These are phyloP conservation scores for Epicoccum sorghinum DNA, from an alignment of 2,329 filamentous ascomycete genomes.

Conservation along the genomic window DNA sequence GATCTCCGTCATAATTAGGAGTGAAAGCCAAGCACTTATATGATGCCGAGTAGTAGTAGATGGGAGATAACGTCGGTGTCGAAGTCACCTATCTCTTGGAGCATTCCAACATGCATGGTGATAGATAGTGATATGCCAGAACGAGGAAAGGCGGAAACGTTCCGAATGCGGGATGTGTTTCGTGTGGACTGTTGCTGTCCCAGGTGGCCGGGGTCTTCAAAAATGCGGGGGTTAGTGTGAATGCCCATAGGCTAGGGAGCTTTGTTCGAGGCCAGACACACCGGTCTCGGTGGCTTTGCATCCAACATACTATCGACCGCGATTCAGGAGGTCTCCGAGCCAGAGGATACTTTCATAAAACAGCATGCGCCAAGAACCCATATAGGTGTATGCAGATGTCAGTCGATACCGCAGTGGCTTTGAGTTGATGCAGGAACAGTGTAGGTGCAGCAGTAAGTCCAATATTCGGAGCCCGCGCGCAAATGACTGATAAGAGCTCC, in stretches of 20 bases:
- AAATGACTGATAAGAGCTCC: slow-evolving; percentile 2
- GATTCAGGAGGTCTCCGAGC: no score
- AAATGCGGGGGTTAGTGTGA: slow-evolving; percentile 15
- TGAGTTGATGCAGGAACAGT: neutral
- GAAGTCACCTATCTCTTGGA: slow-evolving; percentile 4
- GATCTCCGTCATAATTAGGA: slow-evolving; percentile 3
- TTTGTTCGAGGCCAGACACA: neutral
- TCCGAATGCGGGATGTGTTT: slow-evolving; percentile 3
- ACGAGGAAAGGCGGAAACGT: slow-evolving; percentile 9
- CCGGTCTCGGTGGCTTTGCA: neutral
- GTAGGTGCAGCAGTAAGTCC: neutral
- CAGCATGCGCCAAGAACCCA: no score
- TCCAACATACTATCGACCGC: no score
- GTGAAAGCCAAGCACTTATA: slow-evolving; percentile 8
- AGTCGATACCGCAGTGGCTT: neutral
- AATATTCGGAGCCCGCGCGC: neutral
- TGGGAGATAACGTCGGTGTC: slow-evolving; percentile 13
- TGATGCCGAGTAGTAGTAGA: neutral
- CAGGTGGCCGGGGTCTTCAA: neutral
- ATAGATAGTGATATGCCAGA: slow-evolving; percentile 11
- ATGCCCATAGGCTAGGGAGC: neutral
- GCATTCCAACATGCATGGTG: neutral
- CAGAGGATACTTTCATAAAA: no score
- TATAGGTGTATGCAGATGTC: no score
- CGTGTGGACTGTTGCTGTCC: neutral